A percentile compares a stretch with the other conserved stretches of the same genome.
Evolutionary conservation across 2,329 filamentous ascomycete genomes (phyloP).

Genomic region (Fusarium sp.): DNA sequence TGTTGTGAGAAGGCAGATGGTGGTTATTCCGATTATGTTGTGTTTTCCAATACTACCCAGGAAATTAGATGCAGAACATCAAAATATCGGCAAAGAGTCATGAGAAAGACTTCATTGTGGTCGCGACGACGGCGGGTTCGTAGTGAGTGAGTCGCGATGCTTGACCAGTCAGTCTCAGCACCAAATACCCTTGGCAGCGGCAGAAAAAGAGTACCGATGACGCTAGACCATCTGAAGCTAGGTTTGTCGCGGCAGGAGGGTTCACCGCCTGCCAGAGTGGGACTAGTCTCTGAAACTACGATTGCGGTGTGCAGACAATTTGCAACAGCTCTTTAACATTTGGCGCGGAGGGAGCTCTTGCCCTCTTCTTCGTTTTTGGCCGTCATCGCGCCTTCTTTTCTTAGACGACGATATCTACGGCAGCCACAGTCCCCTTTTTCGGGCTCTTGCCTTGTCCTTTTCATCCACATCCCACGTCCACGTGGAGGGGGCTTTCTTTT

Average conservation of each 20-base stretch:
- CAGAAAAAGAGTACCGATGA: slow-evolving; percentile 43
- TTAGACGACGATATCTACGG: slow-evolving; percentile 19
- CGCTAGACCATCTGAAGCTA: slow-evolving; percentile 17
- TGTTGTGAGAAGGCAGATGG: slow-evolving; percentile 42
- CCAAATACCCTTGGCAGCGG: slow-evolving; percentile 29
- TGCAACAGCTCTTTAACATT: slow-evolving; percentile 34
- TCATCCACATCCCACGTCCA: not conserved
- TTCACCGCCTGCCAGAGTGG: slow-evolving; percentile 23
- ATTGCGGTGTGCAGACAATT: slow-evolving; percentile 32
- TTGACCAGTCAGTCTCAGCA: slow-evolving; percentile 11
- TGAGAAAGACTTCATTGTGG: slow-evolving; percentile 9
- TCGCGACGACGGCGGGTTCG: not conserved
- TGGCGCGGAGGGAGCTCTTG: slow-evolving; percentile 25
- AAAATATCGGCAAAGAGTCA: slow-evolving; percentile 1
- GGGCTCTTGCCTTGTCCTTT: slow-evolving; percentile 8
- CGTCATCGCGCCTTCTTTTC: slow-evolving; percentile 38
- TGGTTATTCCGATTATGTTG: no score
- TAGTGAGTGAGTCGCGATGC: slow-evolving; percentile 7
- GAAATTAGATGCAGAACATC: not conserved
- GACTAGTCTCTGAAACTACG: slow-evolving; percentile 5
- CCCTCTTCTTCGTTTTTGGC: slow-evolving; percentile 18
- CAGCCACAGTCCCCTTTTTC: slow-evolving; percentile 5
- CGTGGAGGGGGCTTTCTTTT: slow-evolving; percentile 5
- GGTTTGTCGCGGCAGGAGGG: fast-evolving
- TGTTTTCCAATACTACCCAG: not conserved